Percentiles rank a stretch among this genome's conserved stretches.
phyloP scores from a whole-genome alignment of 2,329 filamentous ascomycete genomes.

The Calonectria pseudoreteaudii region DNA sequence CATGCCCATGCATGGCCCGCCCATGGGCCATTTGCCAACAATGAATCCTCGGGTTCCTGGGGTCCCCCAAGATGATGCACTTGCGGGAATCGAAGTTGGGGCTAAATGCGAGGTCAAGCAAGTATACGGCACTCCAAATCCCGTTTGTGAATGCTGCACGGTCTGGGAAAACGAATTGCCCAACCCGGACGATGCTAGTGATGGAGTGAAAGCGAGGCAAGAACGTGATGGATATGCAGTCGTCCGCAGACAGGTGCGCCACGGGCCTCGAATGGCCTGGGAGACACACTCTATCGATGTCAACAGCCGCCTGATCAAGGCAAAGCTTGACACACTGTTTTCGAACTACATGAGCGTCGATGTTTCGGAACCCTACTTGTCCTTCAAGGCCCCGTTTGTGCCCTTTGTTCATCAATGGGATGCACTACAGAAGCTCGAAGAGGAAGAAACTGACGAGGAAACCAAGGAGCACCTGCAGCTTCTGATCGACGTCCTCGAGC shows the following conservation, averaged over 20 bases:
- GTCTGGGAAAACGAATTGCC: background rate
- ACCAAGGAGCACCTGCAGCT: background rate
- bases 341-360: background rate
- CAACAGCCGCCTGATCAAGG: background rate
- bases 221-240: background rate
- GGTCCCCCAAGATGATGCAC: background rate
- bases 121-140: background rate
- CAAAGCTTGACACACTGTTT: background rate
- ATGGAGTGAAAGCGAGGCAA: background rate
- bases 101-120: background rate
- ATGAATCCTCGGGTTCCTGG: background rate
- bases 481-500: background rate
- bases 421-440: background rate
- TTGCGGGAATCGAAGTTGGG: background rate
- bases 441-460: background rate
- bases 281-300: constrained; percentile 3
- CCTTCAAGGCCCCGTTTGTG: constrained; percentile 1
- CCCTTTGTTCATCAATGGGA: constrained; percentile 21
- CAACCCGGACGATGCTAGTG: background rate
- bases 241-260: background rate
- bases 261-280: background rate
- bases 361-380: background rate
- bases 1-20: background rate
- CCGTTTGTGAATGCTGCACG: background rate
- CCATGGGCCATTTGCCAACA: background rate